A percentile compares a stretch with the other conserved stretches of the same genome.
Evolutionary conservation across 1,284 basidiomycete species (phyloP).

Genomic region (Trichosporon coremiiforme): DNA sequence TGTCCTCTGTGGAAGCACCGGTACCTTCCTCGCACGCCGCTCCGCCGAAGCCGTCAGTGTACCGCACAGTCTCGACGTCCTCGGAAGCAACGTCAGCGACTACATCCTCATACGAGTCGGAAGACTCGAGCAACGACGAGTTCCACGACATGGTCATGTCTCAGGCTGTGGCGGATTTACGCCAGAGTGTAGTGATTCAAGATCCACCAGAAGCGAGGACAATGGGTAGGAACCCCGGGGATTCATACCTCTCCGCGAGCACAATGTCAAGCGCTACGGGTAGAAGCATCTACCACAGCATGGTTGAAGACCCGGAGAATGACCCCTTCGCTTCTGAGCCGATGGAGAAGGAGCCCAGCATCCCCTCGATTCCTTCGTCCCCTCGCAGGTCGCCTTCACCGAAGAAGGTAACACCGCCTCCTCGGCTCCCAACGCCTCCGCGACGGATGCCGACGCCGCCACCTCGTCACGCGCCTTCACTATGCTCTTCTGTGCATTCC

Average conservation of each 20-base stretch:
- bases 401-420: background rate
- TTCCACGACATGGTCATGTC: slow-evolving; percentile 57
- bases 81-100: slow-evolving; percentile 20
- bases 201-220: slow-evolving; percentile 39
- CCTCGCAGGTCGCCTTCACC: background rate
- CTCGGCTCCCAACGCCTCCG: background rate
- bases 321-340: background rate
- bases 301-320: slow-evolving; percentile 19
- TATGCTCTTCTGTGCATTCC: background rate
- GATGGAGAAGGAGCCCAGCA: background rate
- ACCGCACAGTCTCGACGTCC: slow-evolving; percentile 31
- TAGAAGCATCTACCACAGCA: slow-evolving; percentile 29
- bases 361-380: background rate
- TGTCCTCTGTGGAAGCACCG: background rate
- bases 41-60: slow-evolving; percentile 6
- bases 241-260: slow-evolving; percentile 22
- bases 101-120: slow-evolving; percentile 12
- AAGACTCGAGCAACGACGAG: slow-evolving; percentile 32
- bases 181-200: slow-evolving; percentile 40
- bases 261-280: slow-evolving; percentile 26
- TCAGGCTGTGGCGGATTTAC: slow-evolving; percentile 58
- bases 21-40: background rate
- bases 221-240: slow-evolving; percentile 44
- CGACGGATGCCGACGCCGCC: background rate
- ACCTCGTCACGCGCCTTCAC: background rate